Conservation (phyloP, 78 protist genomes). For the Planoprotostelium fungivorum region DNA sequence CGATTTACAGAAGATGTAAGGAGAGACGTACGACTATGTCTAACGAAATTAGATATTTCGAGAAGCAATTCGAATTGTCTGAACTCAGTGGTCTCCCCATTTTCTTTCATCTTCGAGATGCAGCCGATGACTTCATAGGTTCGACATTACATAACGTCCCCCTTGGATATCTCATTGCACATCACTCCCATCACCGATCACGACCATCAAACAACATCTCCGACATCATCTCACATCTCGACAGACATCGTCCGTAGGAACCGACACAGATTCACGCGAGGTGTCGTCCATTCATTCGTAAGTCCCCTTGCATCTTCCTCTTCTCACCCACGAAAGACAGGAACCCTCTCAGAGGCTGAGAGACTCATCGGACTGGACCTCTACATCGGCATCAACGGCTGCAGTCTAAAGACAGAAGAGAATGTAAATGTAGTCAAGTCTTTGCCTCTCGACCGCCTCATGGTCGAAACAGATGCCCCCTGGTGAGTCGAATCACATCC, state of each 20-base stretch:
- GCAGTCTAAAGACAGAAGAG: constrained; percentile 60
- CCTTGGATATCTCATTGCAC: too few relatives aligned
- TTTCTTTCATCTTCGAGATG: constrained; percentile 45
- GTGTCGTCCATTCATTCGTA: constrained; percentile 66
- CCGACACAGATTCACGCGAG: constrained; percentile 19
- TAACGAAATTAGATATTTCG: constrained; percentile 19
- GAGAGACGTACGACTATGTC: neutral
- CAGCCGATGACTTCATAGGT: constrained; percentile 35
- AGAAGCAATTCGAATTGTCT: constrained; percentile 29
- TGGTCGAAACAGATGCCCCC: constrained; percentile 67
- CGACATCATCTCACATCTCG: neutral
- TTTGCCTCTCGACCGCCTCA: constrained; percentile 37
- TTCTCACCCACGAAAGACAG: constrained; percentile 12
- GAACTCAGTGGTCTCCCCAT: constrained; percentile 29
- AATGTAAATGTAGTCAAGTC: constrained; percentile 27
- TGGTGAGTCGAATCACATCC: neutral
- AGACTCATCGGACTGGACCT: constrained; percentile 26
- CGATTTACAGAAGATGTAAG: constrained; percentile 31
- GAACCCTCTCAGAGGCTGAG: constrained; percentile 20
- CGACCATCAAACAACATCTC: too few relatives aligned
- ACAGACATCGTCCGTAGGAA: constrained; percentile 17
- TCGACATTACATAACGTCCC: neutral
- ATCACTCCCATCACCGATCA: too few relatives aligned
- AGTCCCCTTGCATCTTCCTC: neutral
- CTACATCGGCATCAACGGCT: constrained; percentile 60